These are phyloP conservation scores for Flaveria sonorensis DNA, from an alignment of 129 eudicot species.

Conservation along the genomic window DNA sequence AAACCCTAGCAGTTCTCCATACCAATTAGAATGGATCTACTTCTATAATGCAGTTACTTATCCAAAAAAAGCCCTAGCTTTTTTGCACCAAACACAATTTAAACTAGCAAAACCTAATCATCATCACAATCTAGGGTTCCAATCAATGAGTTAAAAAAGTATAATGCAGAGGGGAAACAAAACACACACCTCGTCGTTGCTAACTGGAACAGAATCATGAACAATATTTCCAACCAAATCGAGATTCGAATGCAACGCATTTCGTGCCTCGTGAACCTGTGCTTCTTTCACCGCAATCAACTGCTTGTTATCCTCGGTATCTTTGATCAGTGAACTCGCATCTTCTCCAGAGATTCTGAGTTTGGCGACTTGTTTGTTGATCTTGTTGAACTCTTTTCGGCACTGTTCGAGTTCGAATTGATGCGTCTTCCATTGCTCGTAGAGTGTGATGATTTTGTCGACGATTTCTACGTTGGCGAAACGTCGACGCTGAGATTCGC, in stretches of 20 bases:
- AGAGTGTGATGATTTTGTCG: constrained; percentile 62
- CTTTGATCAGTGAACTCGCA: constrained; percentile 49
- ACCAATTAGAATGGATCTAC: background rate
- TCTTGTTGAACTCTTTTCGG: constrained; percentile 58
- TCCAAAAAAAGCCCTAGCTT: background rate
- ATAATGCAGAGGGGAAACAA: background rate
- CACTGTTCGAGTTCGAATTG: constrained; percentile 70
- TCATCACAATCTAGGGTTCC: constrained; percentile 9
- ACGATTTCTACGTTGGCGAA: constrained; percentile 65
- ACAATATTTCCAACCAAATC: constrained; percentile 58
- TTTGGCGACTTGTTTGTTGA: constrained; percentile 61
- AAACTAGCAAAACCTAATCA: too few relatives aligned
- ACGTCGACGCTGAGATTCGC: constrained; percentile 82
- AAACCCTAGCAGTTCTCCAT: too few relatives aligned
- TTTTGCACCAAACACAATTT: background rate
- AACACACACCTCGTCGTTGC: constrained; percentile 56
- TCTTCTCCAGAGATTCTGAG: constrained; percentile 70
- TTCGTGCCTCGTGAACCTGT: constrained; percentile 56
- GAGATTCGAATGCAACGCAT: constrained; percentile 44
- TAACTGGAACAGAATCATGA: constrained; percentile 67
- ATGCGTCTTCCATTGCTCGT: constrained; percentile 61
- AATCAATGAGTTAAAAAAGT: background rate
- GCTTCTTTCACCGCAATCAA: constrained; percentile 51
- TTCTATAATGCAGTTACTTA: background rate
- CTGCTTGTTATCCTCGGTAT: constrained; percentile 47